phyloP scores from a whole-genome alignment of 768 basidiomycete genomes.

The Krasilnikovozyma curviuscula region DNA sequence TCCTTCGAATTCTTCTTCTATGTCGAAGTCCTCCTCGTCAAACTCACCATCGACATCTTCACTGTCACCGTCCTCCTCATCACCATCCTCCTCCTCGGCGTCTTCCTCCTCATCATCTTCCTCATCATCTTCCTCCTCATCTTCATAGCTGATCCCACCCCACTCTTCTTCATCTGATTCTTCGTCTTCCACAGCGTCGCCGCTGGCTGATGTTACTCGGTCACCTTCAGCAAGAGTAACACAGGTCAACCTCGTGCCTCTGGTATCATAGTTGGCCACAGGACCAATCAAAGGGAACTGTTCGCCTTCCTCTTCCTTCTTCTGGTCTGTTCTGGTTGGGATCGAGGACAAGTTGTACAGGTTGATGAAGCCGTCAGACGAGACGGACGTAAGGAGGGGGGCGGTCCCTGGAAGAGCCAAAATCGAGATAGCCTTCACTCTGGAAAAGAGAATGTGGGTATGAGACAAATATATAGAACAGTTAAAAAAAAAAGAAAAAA shows the following conservation, averaged over 20 bases:
- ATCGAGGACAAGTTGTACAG: conserved; percentile 22
- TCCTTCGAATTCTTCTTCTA: neutral
- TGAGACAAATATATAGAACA: neutral
- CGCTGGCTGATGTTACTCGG: too few species aligned
- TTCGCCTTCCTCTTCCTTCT: conserved; percentile 14
- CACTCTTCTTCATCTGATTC: neutral
- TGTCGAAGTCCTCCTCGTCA: neutral
- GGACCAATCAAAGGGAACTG: conserved; percentile 32
- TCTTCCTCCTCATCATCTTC: conserved; percentile 1
- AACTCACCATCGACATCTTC: neutral
- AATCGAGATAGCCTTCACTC: conserved; percentile 22
- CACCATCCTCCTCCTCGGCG: neutral
- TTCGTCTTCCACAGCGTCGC: neutral
- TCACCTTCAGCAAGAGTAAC: conserved; percentile 24
- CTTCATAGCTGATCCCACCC: neutral
- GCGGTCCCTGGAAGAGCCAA: conserved; percentile 10
- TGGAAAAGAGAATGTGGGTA: neutral
- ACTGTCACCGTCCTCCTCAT: neutral
- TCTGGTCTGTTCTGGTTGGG: conserved; percentile 12
- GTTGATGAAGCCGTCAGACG: conserved; percentile 61
- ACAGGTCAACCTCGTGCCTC: conserved; percentile 69
- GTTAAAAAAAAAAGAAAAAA: neutral
- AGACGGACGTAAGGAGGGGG: conserved; percentile 43
- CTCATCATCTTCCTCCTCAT: neutral
- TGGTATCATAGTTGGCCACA: conserved; percentile 55